Evolutionary conservation across 2,329 filamentous ascomycete species (phyloP), one percentile per base, ranked within the genome.

Genomic region (Claviceps humidiphila): DNA sequence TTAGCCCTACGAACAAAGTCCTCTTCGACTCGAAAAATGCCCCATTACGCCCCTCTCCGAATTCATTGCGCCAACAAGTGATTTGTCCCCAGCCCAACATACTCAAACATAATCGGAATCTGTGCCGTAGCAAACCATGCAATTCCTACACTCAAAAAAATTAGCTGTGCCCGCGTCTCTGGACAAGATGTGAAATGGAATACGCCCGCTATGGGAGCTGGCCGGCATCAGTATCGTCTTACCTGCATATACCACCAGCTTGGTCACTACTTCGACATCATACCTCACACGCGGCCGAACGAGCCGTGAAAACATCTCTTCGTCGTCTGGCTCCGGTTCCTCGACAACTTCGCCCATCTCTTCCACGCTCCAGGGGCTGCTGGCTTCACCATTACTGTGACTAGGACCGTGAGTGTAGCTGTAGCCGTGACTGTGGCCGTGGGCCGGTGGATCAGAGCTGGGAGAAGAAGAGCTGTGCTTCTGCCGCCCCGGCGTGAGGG

Each of bases 191-290:
- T 34, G 30, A 34, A 4, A 34, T 11, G 30, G 30, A 34, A 34
- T 34, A 0, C 4, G 4, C 30, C 30, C 30, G 30, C 9, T 34
- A 34, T 34, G 30, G 30, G 11, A 34, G 30, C 30, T 11, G 30
- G 30, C 1, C 30, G 9, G 30, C 9, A 11, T 34, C 9, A 11
- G 30, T 11, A 11, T 34, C 4, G 9, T 34, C 34, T 68, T 71
- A 89, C 91, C 93, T 54, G 85, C 79, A 71, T 98, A 98, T 24
- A 98, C 89, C 60, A 98, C 86, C 55, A 98, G 69, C 70, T 96
- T 97, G 5, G 93, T 97, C 40, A 98, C 86, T 41, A 98, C 91
- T 68, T 98, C 93, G n/a, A 97, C 91, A 68, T 98, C 93, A 63
- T 97, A 98, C 60, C 90, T 77, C 54, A 96, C 90, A 58, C 93